Evolutionary conservation across 768 basidiomycete genomes (phyloP).

Genomic region (Lepiota venenata): DNA sequence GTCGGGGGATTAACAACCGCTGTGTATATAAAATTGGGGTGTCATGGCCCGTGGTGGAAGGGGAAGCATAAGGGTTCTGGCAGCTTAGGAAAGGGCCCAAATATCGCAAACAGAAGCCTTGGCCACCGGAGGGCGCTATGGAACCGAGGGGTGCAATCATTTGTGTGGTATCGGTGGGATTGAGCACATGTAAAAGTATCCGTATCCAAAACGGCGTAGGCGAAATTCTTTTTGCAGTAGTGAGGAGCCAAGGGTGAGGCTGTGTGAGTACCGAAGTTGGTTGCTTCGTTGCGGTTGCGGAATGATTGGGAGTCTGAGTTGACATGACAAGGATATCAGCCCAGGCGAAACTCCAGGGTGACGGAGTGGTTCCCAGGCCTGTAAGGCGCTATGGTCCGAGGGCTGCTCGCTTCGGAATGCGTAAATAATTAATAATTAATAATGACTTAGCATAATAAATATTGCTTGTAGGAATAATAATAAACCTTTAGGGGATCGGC

Average conservation of each 20-base stretch:
- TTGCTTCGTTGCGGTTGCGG: slow-evolving; percentile 8
- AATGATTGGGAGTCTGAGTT: slow-evolving; percentile 2
- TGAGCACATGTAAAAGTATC: slow-evolving; percentile 6
- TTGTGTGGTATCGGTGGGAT: slow-evolving; percentile 1
- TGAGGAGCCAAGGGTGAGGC: slow-evolving; percentile 1
- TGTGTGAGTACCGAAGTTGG: slow-evolving; percentile 2
- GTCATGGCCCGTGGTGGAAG: slow-evolving; percentile 9
- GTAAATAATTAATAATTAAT: neutral
- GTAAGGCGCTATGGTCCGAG: neutral
- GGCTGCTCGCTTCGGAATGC: neutral
- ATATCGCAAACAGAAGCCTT: slow-evolving; percentile 8
- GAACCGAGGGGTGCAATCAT: slow-evolving; percentile 1
- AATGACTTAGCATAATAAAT: slow-evolving; percentile 6
- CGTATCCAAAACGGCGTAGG: slow-evolving; percentile 8
- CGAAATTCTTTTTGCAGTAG: slow-evolving; percentile 3
- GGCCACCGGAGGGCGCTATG: slow-evolving; percentile 10
- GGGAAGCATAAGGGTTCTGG: slow-evolving; percentile 2
- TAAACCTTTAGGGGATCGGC: too few species aligned
- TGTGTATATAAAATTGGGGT: slow-evolving; percentile 8
- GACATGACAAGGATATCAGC: slow-evolving; percentile 13
- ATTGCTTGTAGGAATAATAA: neutral
- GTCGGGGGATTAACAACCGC: neutral
- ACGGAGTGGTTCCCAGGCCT: neutral
- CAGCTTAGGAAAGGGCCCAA: neutral
- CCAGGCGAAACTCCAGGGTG: neutral